Base-by-base conservation (phyloP, 306 rosid genomes). In the Sindora glabra region DNA sequence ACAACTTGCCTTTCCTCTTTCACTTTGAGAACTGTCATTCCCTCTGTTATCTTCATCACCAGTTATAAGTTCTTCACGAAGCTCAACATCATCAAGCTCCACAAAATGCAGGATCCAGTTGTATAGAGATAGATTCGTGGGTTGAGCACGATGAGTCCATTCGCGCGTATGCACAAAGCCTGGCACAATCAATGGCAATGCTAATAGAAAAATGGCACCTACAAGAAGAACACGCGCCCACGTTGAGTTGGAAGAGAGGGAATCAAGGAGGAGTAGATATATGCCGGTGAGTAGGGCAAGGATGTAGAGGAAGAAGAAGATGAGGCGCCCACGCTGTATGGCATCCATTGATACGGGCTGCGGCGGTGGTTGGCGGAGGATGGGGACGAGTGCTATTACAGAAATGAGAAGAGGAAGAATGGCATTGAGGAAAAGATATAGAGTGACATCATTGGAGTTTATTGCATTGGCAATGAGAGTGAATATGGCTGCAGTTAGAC, bases 401-500 rank as follows among this genome's bases (percentile, higher is more conserved):
- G 90, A 84, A 38, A 67, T 59, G 58, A 86, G 64, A 17, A 86
- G 59, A n/a, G 95, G 97, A 50, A 82, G 66, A 17, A 78, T 6
- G 7, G 95, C 89, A 73, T 90, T 86, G 41, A 90, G 86, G 60
- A 84, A 22, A 30, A 87, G 89, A 25, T 80, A 87, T 42, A 80
- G 62, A 2, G 78, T 44, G 17, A 69, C 76, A 23, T 74, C 55
- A 4, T 13, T 59, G 7, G 90, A 83, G 49, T 74, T 73, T 45
- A 90, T 62, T 17, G 94, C 90, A 54, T 84, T 80, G 56, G 83
- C 85, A 29, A 80, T 61, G 27, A 84, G 86, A 46, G 84, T 80
- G 82, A 84, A 90, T 8, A 87, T 47, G 32, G 97, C 90, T 48
- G 95, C 95, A 40, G 68, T 82, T 7, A 90, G 71, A 11, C 95